Conservation (phyloP, 164 flowering plant genomes). For the Dillenia turbinata region DNA sequence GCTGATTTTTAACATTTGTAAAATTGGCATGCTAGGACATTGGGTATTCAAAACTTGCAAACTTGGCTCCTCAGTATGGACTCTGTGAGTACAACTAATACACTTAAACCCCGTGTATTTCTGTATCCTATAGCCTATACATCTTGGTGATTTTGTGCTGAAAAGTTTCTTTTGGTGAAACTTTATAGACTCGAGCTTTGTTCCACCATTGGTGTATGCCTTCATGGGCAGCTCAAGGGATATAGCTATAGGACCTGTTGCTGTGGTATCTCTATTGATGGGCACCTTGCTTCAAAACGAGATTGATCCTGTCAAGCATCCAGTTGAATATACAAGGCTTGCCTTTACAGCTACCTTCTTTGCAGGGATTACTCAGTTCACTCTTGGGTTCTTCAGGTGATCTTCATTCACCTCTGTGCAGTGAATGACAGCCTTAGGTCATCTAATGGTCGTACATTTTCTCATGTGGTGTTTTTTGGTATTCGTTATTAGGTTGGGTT, state of each 20-base stretch:
- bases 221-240: constrained; percentile 97
- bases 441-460: not conserved
- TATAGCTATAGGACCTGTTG: constrained; percentile 95
- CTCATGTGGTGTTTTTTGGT: not conserved
- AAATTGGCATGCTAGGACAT: constrained; percentile 44
- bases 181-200: constrained; percentile 80
- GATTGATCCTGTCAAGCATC: constrained; percentile 45
- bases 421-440: not conserved
- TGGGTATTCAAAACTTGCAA: constrained; percentile 69
- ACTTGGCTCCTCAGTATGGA: constrained; percentile 59
- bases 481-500: constrained; percentile 60
- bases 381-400: constrained; percentile 87
- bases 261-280: constrained; percentile 83
- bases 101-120: not conserved
- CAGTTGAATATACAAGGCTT: constrained; percentile 56
- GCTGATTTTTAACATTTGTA: constrained; percentile 1
- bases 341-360: constrained; percentile 97
- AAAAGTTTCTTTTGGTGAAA: not conserved
- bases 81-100: constrained; percentile 46
- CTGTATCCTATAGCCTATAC: not conserved
- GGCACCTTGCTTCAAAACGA: constrained; percentile 73
- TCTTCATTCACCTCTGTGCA: not conserved
- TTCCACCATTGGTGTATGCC: constrained; percentile 95
- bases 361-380: constrained; percentile 80
- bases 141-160: not conserved